Conservation (phyloP, 2,329 filamentous ascomycete genomes). For the Aspergillus flavus region DNA sequence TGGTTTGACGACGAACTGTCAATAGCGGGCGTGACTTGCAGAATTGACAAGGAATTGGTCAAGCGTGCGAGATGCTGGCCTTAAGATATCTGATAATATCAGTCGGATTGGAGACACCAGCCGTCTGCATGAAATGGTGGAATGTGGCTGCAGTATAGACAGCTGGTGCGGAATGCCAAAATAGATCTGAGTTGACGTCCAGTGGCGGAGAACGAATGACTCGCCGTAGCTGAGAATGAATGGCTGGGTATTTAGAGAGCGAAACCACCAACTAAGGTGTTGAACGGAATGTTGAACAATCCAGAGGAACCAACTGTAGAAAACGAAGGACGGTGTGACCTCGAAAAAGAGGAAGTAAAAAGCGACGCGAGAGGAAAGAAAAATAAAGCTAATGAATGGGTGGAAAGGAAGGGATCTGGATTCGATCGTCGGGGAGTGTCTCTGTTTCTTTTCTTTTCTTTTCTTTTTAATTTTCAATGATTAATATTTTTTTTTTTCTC, state of each 20-base stretch:
- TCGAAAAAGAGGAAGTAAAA: constrained; percentile 11
- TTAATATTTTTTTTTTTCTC: constrained; percentile 1
- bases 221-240: constrained; percentile 4
- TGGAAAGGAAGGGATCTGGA: constrained; percentile 21
- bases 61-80: constrained; percentile 7
- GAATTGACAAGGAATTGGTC: constrained; percentile 11
- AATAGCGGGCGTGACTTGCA: constrained; percentile 17
- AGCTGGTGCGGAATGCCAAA: constrained; percentile 14
- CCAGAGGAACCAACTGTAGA: background rate
- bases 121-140: constrained; percentile 16
- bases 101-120: constrained; percentile 16
- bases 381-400: constrained; percentile 1
- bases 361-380: constrained; percentile 8
- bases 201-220: constrained; percentile 11
- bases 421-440: constrained; percentile 13
- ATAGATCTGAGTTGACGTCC: constrained; percentile 8
- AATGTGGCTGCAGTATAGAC: constrained; percentile 24
- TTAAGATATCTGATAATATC: constrained; percentile 9
- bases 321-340: constrained; percentile 1
- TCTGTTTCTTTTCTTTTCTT: constrained; percentile 12
- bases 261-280: constrained; percentile 8
- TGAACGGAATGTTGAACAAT: background rate
- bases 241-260: constrained; percentile 8
- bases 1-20: constrained; percentile 8
- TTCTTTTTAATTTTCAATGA: background rate